A percentile compares a stretch with the other conserved stretches of the same genome.
These are phyloP conservation scores for Priceomyces melissophilus DNA, from an alignment of 805 yeast species.

Conservation along the genomic window DNA sequence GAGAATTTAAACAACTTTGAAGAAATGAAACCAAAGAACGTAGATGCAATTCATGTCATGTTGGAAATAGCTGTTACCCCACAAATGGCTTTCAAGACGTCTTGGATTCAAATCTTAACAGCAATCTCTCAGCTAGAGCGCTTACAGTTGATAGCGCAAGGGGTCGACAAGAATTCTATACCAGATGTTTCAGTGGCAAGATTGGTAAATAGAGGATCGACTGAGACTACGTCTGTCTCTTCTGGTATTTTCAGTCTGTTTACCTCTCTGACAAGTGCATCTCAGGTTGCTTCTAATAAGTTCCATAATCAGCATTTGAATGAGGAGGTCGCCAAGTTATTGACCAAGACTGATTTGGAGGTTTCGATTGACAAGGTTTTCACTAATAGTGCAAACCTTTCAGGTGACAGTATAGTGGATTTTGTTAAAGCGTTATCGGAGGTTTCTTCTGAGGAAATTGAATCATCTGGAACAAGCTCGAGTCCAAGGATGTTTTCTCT, in stretches of 20 bases:
- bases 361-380: conserved; percentile 85
- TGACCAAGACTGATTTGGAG: conserved; percentile 65
- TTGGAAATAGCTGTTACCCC: conserved; percentile 75
- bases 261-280: conserved; percentile 48
- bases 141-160: conserved; percentile 81
- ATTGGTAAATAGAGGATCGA: conserved; percentile 50
- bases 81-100: conserved; percentile 62
- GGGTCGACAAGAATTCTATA: conserved; percentile 75
- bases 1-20: conserved; percentile 75
- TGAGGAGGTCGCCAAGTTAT: conserved; percentile 51
- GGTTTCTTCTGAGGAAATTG: conserved; percentile 88
- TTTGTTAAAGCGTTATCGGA: conserved; percentile 85
- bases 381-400: conserved; percentile 71
- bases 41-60: conserved; percentile 72
- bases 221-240: conserved; percentile 47
- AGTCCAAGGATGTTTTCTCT: conserved; percentile 90
- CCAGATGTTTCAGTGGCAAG: conserved; percentile 85
- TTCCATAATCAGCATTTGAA: conserved; percentile 69
- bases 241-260: conserved; percentile 56
- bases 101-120: conserved; percentile 83
- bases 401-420: conserved; percentile 80
- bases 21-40: conserved; percentile 74
- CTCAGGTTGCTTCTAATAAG: conserved; percentile 67
- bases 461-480: conserved; percentile 74
- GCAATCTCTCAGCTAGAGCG: conserved; percentile 90